Evolutionary conservation across 176 grass and related monocot genomes (phyloP), one percentile per base, ranked within the genome.

Genomic region (Canna indica): DNA sequence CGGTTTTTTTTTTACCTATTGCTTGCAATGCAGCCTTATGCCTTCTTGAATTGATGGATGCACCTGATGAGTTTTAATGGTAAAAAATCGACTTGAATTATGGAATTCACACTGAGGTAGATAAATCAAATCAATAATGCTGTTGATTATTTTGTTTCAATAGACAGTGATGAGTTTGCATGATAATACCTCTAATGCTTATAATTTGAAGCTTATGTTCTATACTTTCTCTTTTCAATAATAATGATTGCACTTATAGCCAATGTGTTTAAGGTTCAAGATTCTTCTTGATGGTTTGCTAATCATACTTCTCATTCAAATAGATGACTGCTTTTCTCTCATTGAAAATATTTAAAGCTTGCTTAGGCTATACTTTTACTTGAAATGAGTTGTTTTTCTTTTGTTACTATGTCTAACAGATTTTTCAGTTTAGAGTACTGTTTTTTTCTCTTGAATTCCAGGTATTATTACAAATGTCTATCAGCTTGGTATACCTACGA

Each of bases 391-490:
- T 15, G n/a, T 15, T 38, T 66, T 39, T 38, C 35, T 66, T 25
- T n/a, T n/a, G 24, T 39, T 39, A 41, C 6, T n/a, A 66, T 18
- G 24, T 38, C 33, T 39, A 39, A 15, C 11, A 62, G 3, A 31
- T 62, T 2, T 34, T 38, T 39, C 22, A 25, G 3, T 24, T 14
- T 4, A 6, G 13, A 36, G 5, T 36, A 24, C 50, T n/a, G 12
- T 31, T 32, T 1, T 38, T 16, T 38, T n/a, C 13, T 66, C 12
- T 36, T 12, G 13, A 20, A 18, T 70, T 70, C 29, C 45, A 70
- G 68, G 44, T 15, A 10, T 67, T n/a, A 50, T 29, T 46, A 70
- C 68, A 20, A 33, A 50, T 70, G 28, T 70, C 26, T 70, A 70
- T 48, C 42, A 70, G 6, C 39, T 70, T 48, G 68, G 68, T 47